Evolutionary conservation across 75 land plant species (phyloP).

Genomic region (Chamaecyparis obtusa): DNA sequence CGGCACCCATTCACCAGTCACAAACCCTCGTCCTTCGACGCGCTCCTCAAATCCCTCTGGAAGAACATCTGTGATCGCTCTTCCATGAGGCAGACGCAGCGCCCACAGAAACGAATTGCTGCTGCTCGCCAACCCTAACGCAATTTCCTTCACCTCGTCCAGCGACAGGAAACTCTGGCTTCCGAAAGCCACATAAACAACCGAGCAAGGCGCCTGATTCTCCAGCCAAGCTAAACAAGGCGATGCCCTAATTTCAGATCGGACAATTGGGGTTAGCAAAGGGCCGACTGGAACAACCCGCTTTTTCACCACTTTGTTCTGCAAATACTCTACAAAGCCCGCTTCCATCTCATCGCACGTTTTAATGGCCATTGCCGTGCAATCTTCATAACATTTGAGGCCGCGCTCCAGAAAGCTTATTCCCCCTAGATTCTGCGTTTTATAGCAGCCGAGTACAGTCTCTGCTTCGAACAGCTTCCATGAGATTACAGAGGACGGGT

Average conservation of each 20-base stretch:
- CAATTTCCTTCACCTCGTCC: conserved; percentile 28
- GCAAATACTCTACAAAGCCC: not conserved
- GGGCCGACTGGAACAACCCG: not conserved
- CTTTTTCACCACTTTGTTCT: not conserved
- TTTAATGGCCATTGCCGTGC: conserved; percentile 17
- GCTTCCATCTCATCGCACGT: not conserved
- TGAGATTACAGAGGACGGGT: conserved; percentile 10
- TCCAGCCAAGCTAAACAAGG: conserved; percentile 27
- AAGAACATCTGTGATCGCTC: not conserved
- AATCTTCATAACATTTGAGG: conserved; percentile 13
- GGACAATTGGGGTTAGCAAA: too few relatives aligned
- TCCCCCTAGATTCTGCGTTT: not conserved
- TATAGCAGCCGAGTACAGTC: not conserved
- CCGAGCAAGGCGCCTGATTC: conserved; percentile 18
- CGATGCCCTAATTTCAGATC: not conserved
- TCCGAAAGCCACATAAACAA: conserved; percentile 39
- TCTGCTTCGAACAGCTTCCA: conserved; percentile 7
- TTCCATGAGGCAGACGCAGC: not conserved
- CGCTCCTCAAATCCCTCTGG: conserved; percentile 15
- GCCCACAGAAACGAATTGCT: conserved; percentile 14
- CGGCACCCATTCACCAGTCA: conserved; percentile 13
- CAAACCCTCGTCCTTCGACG: conserved; percentile 2
- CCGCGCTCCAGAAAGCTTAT: not conserved
- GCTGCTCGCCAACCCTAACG: conserved; percentile 25
- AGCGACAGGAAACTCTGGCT: conserved; percentile 17